Evolutionary conservation across 2,329 filamentous ascomycete species (phyloP), one percentile per base, ranked within the genome.

Genomic region (Aureobasidium sp.): DNA sequence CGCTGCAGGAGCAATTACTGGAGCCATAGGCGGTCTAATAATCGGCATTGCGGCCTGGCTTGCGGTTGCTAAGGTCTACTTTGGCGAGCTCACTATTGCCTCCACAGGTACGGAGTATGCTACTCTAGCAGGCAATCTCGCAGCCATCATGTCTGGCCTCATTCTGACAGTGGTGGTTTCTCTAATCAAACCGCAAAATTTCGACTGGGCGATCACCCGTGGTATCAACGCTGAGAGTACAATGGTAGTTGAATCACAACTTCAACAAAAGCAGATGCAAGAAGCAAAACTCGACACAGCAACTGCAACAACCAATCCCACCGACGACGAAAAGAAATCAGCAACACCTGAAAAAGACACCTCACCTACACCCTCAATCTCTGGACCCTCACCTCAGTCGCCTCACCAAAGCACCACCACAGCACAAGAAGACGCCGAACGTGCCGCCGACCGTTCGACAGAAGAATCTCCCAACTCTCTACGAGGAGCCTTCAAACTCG

Each of bases 181-280:
- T 1, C 63, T 73, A 5, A 66, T 74, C 63, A 73, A 70, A 57
- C 74, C 74, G 0, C 69, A 73, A 24, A 66, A 72, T 27, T 77
- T 76, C 58, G 72, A 76, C 57, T 77, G 74, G 73, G 72, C 72
- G 15, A 68, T 72, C 17, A 76, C 74, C 0, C 66, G 74, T 3
- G 68, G 68, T 12, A 76, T 76, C 65, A 75, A 75, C 48, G 70
- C 69, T 5, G 63, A 69, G 11, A 59, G 49, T 7, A 22, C 37
- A 15, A 35, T 31, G 8, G 24, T 50, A 17, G 56, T 54, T 67
- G 72, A 37, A 22, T 61, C 59, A 22, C 59, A 53, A 47, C 37
- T 37, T 1, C 44, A 60, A 14, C 33, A 40, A 15, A n/a, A 45
- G 27, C 70, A 77, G 50, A 79, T 79, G 63, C 69, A 81, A 1